Percentiles rank a stretch among this genome's conserved stretches.
phyloP scores from a whole-genome alignment of 1,284 basidiomycete species.

The Coriolopsis trogii region DNA sequence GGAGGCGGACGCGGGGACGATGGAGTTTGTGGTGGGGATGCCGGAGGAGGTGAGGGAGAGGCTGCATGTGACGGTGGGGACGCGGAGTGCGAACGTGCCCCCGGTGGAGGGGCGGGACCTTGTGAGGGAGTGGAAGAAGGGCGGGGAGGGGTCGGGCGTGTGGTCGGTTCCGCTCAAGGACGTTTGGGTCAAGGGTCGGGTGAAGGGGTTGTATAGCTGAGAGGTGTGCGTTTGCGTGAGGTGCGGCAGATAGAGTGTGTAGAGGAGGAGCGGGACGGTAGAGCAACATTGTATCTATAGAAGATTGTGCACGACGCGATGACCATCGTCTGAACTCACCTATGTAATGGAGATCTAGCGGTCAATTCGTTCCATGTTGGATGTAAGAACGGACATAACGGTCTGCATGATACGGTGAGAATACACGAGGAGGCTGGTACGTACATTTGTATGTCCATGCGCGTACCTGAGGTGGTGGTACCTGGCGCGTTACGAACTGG shows the following conservation, averaged over 20 bases:
- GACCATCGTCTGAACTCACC: no score
- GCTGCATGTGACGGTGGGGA: constrained; percentile 92
- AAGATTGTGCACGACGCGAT: no score
- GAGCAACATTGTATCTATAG: background rate
- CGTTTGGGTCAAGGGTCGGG: constrained; percentile 40
- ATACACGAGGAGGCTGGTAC: no score
- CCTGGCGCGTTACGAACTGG: no score
- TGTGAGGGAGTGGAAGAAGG: constrained; percentile 59
- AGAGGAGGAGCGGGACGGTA: no score
- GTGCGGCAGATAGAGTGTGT: background rate
- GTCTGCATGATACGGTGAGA: no score
- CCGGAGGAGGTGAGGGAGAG: constrained; percentile 48
- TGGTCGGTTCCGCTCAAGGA: constrained; percentile 39
- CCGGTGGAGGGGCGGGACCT: constrained; percentile 76
- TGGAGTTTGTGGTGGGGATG: constrained; percentile 52
- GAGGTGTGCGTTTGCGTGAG: background rate
- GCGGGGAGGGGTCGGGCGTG: constrained; percentile 34
- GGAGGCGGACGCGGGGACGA: constrained; percentile 43
- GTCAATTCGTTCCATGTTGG: no score
- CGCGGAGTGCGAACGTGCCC: constrained; percentile 51
- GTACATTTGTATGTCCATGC: no score
- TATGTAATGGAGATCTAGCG: no score
- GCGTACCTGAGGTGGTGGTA: no score
- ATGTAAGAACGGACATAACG: no score
- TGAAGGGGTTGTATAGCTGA: constrained; percentile 41